Percentiles rank a stretch among this genome's conserved stretches.
Evolutionary conservation across 2,329 filamentous ascomycete species (phyloP).

Genomic region (Simplicillium sp.): DNA sequence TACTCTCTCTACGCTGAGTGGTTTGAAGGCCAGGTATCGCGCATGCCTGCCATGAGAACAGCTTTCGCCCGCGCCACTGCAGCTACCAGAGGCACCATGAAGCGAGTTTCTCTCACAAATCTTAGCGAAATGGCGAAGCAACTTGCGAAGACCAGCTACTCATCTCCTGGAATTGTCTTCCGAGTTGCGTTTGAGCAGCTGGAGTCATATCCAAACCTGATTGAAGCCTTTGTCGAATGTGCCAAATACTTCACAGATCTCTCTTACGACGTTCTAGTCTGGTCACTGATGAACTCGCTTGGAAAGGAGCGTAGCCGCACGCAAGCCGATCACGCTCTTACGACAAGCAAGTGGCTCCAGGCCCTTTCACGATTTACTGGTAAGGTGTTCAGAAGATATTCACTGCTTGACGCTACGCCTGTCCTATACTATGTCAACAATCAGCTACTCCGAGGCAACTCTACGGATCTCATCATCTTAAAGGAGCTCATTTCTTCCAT

Average conservation of each 20-base stretch:
- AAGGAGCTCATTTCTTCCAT: constrained; percentile 86
- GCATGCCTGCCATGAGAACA: constrained; percentile 64
- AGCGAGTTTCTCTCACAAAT: constrained; percentile 82
- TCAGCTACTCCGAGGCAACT: constrained; percentile 73
- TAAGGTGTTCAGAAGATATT: constrained; percentile 79
- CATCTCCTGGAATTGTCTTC: constrained; percentile 87
- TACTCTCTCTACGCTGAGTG: constrained; percentile 92
- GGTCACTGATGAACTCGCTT: constrained; percentile 74
- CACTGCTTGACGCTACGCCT: constrained; percentile 72
- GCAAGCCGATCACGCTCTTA: constrained; percentile 51
- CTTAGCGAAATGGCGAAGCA: constrained; percentile 76
- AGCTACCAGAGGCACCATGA: constrained; percentile 79
- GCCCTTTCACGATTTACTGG: constrained; percentile 86
- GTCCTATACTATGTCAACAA: constrained; percentile 84
- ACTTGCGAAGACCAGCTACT: constrained; percentile 84
- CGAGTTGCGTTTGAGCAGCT: constrained; percentile 82
- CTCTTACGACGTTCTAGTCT: constrained; percentile 87
- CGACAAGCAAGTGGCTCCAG: constrained; percentile 87
- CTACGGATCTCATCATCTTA: constrained; percentile 83
- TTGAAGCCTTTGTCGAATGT: constrained; percentile 89
- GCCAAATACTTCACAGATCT: constrained; percentile 88
- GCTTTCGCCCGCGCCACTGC: constrained; percentile 69
- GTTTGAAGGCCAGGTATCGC: constrained; percentile 71
- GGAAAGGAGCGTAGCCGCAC: constrained; percentile 54
- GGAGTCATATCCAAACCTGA: constrained; percentile 89